phyloP scores from a whole-genome alignment of 2,329 filamentous ascomycete genomes.

The Hymenoscyphus repandus region DNA sequence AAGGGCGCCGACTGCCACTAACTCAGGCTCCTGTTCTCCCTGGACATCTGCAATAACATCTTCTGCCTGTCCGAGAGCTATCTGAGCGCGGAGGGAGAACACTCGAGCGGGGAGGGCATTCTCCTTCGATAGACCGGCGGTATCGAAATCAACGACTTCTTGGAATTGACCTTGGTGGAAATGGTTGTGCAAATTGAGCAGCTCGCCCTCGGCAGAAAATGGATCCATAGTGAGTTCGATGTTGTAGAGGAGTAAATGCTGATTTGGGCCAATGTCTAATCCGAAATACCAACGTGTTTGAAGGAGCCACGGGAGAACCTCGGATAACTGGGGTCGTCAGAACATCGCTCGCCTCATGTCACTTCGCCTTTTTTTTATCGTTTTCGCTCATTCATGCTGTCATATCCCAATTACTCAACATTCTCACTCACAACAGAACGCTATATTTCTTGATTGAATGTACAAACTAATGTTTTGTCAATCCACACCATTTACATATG shows the following conservation, averaged over 20 bases:
- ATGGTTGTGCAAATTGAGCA: constrained; percentile 66
- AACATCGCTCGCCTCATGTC: not conserved
- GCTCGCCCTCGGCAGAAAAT: constrained; percentile 65
- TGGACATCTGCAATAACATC: constrained; percentile 66
- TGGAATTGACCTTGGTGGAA: constrained; percentile 81
- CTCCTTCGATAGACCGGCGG: constrained; percentile 68
- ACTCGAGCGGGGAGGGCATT: constrained; percentile 74
- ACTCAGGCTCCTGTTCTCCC: constrained; percentile 62
- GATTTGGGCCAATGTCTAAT: constrained; percentile 12
- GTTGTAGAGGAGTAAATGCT: not conserved
- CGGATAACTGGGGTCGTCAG: too few species aligned
- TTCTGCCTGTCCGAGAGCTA: constrained; percentile 74
- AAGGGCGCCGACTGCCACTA: constrained; percentile 71
- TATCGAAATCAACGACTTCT: constrained; percentile 80
- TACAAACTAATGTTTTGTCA: too few species aligned
- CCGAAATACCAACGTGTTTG: constrained; percentile 2
- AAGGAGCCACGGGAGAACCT: not conserved
- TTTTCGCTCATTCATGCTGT: not conserved
- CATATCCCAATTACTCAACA: not conserved
- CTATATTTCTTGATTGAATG: too few species aligned
- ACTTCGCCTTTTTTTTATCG: not conserved
- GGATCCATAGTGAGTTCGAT: constrained; percentile 50
- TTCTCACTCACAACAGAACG: too few species aligned
- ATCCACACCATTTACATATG: too few species aligned
- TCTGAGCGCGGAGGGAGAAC: constrained; percentile 73